Percentiles rank a stretch among this genome's conserved stretches.
Evolutionary conservation across 169 alveolate genomes (phyloP).

Genomic region (Theileria orientalis): DNA sequence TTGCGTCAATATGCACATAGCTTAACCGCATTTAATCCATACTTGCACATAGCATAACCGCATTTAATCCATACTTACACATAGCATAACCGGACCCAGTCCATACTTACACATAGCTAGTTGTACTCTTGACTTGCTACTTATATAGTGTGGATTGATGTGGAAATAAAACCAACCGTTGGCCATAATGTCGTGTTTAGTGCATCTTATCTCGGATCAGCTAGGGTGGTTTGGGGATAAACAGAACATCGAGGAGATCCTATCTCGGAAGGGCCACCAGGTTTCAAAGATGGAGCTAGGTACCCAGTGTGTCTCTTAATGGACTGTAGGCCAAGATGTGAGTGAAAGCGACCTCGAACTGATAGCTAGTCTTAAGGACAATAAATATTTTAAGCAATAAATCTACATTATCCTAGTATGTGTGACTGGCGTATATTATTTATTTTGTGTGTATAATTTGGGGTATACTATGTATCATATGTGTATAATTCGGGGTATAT

Average conservation of each 20-base stretch:
- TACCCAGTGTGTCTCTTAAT: background rate
- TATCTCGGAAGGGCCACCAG: slow-evolving; percentile 59
- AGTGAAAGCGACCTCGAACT: slow-evolving; percentile 28
- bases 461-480: too few species aligned
- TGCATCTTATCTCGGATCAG: slow-evolving; percentile 73
- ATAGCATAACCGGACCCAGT: too few species aligned
- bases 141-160: too few species aligned
- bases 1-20: background rate
- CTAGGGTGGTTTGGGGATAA: slow-evolving; percentile 78
- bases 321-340: slow-evolving; percentile 28
- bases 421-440: background rate
- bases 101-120: too few species aligned
- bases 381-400: slow-evolving; percentile 34
- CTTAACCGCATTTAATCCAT: too few species aligned
- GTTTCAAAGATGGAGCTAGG: slow-evolving; percentile 63
- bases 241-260: slow-evolving; percentile 69
- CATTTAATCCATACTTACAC: too few species aligned
- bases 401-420: background rate
- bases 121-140: too few species aligned
- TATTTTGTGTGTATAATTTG: too few species aligned
- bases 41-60: too few species aligned
- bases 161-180: too few species aligned
- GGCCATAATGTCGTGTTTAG: slow-evolving; percentile 1
- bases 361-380: slow-evolving; percentile 14
- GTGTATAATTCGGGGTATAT: too few species aligned